Evolutionary conservation across 2,329 filamentous ascomycete species (phyloP), one percentile per base, ranked within the genome.

Genomic region (Ophiostoma perfectum): DNA sequence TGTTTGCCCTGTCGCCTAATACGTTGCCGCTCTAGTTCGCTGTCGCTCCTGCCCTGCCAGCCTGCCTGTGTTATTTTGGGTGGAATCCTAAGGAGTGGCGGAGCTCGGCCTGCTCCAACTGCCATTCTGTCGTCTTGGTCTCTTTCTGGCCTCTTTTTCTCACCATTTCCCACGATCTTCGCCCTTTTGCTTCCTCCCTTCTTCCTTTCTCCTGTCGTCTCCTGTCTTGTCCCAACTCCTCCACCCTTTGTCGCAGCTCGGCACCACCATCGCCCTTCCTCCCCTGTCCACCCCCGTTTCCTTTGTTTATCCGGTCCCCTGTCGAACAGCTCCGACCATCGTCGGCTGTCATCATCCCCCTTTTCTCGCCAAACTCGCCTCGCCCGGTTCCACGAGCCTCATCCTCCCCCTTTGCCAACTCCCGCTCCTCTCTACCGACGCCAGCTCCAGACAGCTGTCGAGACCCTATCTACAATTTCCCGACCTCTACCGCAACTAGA

Each of bases 81-180:
- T 62, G 58, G 36, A 8, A 9, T 62, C 6, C 58, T 11, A 62
- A 62, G 58, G 14, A 62, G 58, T 39, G 58, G 58, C 27, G 58
- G 58, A 62, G 58, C 58, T 62, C 12, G 27, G 36, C 8, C 38
- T 64, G 60, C 60, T 64, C 36, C n/a, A 42, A 16, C 38, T 44
- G 5, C 27, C 27, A 12, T 62, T 38, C 38, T 62, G 58, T 8
- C 58, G 27, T 41, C 12, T 63, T 44, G 52, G 14, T 36, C 27
- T 42, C 16, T 64, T 44, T 64, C n/a, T 36, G 16, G n/a, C 62
- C n/a, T 36, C n/a, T 41, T 18, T 45, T 41, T 45, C 62, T 44
- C 39, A 18, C 39, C n/a, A 47, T 47, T n/a, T 38, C n/a, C 49
- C 63, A 47, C 63, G 63, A 64, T 64, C 63, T 64, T 45, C 38